Base-by-base conservation (phyloP, 768 basidiomycete genomes). In the Xerocomus brunneocitrinus region DNA sequence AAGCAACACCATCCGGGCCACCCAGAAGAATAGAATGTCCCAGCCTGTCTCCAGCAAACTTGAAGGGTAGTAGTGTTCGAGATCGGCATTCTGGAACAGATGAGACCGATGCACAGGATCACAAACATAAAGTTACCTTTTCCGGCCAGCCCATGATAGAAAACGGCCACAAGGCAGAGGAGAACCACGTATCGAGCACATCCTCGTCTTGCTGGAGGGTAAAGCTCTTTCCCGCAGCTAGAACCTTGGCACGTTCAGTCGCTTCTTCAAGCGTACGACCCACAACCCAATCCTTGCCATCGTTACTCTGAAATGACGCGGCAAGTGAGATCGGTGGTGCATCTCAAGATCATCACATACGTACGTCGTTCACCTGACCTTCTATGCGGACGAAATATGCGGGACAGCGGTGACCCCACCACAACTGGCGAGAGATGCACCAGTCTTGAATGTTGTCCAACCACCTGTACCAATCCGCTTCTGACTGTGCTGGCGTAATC, bases 21-120 rank as follows among this genome's bases (percentile, higher is more conserved):
- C 95, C 97, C 97, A 99, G 82, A 98, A 98, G 80, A 95, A 95
- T n/a, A 99, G 71, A 63, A 98, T 98, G 58, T 98, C 97, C 95
- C 97, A 98, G 43, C 97, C 97, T 0, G 97, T 99, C 74, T 98
- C 97, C 30, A 98, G 82, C 41, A 98, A 61, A n/a, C 85, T 81
- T 2, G 91, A 74, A 0, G 97, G 97, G 70, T 95, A 99, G 75
- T 91, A 98, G 30, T 76, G 74, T 58, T 84, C 69, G 39, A 91
- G 61, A 66, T 98, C 95, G 4, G 73, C 56, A 0, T 92, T 94
- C 91, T 92, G 31, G 7, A 34, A 28, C 13, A n/a, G 57, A 24
- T 53, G 49, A 62, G 38, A 43, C 39, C 31, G 5, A 30, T 25
- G 16, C 9, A 36, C 7, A 8, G 8, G 4, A 27, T 39, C 1